Base-by-base conservation (phyloP, 495 filamentous ascomycete genomes). In the Podospora tetraspora region DNA sequence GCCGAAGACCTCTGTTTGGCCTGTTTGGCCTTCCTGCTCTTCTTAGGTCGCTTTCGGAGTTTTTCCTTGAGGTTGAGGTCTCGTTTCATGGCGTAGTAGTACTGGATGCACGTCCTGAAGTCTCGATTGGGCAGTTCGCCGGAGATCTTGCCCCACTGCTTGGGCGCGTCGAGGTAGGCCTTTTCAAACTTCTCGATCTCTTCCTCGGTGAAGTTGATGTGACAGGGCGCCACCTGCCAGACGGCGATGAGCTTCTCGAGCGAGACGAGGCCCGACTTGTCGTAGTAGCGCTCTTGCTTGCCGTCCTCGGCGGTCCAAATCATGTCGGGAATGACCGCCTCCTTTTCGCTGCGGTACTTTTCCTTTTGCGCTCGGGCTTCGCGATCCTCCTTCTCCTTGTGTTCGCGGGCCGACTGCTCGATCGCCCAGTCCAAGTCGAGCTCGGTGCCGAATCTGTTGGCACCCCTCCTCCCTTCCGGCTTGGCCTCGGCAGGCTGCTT, bases 61-160 rank as follows among this genome's bases (percentile, higher is more conserved):
- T 91, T 91, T 43, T 91, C 90, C 78, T 97, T 96, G 73, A 97
- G 94, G 67, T 92, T 92, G 25, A 88, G 87, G 67, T 88, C 85
- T 73, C 91, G 88, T 78, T 99, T 99, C 66, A 91, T 97, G 69
- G 93, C 86, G 77, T 99, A 99, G 77, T 99, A 98, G 77, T 98
- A 96, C 70, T 92, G 84, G 70, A 99, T 97, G 75, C 92, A 96
- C 61, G 93, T 88, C 70, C 91, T 88, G 79, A 90, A 95, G 70
- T 90, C 88, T 21, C 94, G 89, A 23, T 85, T 83, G 12, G 88
- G 84, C 13, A 97, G 76, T 24, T 84, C 83, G 25, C 90, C 88
- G 3, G 94, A 91, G 65, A 99, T 93, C 74, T 90, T 91, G 60
- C 92, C 91, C 90, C 92, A 99, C 76, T 92, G 91, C 84, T 99